Conservation (phyloP, 768 basidiomycete genomes). For the Mycena epipterygia region DNA sequence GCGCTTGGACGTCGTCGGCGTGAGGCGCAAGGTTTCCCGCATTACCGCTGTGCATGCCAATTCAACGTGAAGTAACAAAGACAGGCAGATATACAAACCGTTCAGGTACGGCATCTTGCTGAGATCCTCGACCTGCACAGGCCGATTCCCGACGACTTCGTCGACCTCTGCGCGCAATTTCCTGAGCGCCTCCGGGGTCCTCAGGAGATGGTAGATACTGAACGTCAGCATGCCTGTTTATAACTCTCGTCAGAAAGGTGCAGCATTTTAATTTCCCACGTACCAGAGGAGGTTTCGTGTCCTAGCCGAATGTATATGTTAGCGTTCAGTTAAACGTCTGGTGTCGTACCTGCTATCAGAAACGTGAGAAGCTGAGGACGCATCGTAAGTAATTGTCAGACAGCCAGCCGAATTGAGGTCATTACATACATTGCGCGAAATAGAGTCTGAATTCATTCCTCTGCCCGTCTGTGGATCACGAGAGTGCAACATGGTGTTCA, state of each 20-base stretch:
- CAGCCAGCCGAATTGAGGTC: background rate
- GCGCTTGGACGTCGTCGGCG: slow-evolving; percentile 53
- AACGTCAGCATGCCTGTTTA: slow-evolving; percentile 56
- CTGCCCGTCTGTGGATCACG: slow-evolving; percentile 60
- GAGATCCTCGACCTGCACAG: slow-evolving; percentile 53
- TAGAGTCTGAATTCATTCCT: slow-evolving; percentile 55
- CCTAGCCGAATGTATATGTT: slow-evolving; percentile 21
- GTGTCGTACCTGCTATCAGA: slow-evolving; percentile 56
- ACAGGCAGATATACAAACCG: slow-evolving; percentile 39
- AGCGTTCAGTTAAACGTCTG: background rate
- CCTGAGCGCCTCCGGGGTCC: slow-evolving; percentile 56
- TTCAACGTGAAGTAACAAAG: background rate
- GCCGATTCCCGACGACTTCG: slow-evolving; percentile 54
- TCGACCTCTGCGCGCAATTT: slow-evolving; percentile 65
- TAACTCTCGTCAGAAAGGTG: slow-evolving; percentile 5
- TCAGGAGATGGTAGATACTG: slow-evolving; percentile 57
- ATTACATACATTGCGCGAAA: slow-evolving; percentile 53
- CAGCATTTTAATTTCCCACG: background rate
- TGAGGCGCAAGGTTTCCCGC: slow-evolving; percentile 55
- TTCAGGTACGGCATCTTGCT: slow-evolving; percentile 56
- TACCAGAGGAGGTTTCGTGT: slow-evolving; percentile 43
- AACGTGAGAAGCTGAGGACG: slow-evolving; percentile 59
- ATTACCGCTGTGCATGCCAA: slow-evolving; percentile 46
- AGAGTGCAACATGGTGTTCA: slow-evolving; percentile 60
- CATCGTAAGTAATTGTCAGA: too few relatives aligned